A percentile compares a stretch with the other conserved stretches of the same genome.
phyloP scores from a whole-genome alignment of 306 rosid genomes.

The Cercis canadensis region DNA sequence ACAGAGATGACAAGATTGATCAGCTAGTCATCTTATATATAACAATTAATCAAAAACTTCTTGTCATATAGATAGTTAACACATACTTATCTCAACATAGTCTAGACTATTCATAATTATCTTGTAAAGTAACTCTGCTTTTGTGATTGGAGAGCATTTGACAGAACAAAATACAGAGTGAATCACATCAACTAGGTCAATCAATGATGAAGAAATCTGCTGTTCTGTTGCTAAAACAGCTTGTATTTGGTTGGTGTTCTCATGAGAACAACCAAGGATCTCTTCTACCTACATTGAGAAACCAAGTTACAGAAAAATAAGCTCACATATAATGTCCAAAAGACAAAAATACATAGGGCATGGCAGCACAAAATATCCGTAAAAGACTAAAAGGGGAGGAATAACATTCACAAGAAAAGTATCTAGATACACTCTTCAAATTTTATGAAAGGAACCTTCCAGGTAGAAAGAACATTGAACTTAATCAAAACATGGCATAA shows the following conservation, averaged over 20 bases:
- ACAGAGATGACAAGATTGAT: conserved; percentile 34
- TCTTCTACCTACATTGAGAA: conserved; percentile 45
- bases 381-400: background rate
- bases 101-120: conserved; percentile 61
- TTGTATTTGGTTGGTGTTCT: conserved; percentile 39
- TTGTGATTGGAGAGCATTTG: conserved; percentile 61
- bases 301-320: conserved; percentile 13
- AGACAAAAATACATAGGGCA: background rate
- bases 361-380: background rate
- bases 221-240: conserved; percentile 22
- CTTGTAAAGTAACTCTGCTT: conserved; percentile 78
- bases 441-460: conserved; percentile 9
- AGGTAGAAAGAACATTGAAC: background rate
- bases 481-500: conserved; percentile 9
- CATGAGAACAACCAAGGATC: conserved; percentile 30
- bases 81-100: conserved; percentile 62
- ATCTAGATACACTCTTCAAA: background rate
- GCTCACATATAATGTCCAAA: background rate
- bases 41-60: conserved; percentile 35
- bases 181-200: conserved; percentile 59
- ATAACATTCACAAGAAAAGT: background rate
- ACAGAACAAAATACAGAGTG: conserved; percentile 56
- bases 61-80: conserved; percentile 17
- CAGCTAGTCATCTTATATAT: conserved; percentile 21
- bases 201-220: conserved; percentile 41